A percentile compares a stretch with the other conserved stretches of the same genome.
Conservation (phyloP, 345 rosid species). For the Populus euphratica region DNA sequence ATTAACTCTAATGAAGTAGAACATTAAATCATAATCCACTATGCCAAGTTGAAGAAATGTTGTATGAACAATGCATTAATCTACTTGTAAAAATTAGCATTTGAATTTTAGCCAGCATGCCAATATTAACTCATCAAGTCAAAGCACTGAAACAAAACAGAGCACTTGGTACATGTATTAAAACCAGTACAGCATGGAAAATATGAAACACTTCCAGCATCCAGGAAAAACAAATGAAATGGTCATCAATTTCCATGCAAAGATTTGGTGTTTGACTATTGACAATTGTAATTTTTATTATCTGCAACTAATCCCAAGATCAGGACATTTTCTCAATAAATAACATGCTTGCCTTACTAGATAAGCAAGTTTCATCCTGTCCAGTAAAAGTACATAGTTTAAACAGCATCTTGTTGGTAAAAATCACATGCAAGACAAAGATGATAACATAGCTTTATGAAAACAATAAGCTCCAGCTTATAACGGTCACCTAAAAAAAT, state of each 20-base stretch:
- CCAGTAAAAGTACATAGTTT: not conserved
- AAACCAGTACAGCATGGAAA: too few relatives aligned
- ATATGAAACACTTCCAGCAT: too few relatives aligned
- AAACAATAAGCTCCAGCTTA: not conserved
- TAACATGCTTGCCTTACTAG: not conserved
- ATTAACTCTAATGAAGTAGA: not conserved
- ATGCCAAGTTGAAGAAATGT: not conserved
- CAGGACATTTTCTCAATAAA: not conserved
- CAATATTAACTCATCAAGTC: not conserved
- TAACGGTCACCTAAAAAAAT: not conserved
- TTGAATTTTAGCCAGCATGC: not conserved
- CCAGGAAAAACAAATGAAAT: not conserved
- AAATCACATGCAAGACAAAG: not conserved
- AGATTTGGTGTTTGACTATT: not conserved
- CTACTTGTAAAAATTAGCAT: not conserved
- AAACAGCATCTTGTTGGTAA: not conserved
- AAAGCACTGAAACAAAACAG: not conserved
- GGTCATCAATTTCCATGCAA: not conserved
- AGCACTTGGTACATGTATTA: too few relatives aligned
- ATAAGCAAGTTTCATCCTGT: not conserved
- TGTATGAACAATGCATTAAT: not conserved
- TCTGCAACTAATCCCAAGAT: not conserved
- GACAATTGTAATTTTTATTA: not conserved
- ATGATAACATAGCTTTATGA: not conserved
- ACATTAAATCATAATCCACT: not conserved